These are phyloP conservation scores for Candida xiaguanensis DNA, from an alignment of 805 yeast genomes.

Conservation along the genomic window DNA sequence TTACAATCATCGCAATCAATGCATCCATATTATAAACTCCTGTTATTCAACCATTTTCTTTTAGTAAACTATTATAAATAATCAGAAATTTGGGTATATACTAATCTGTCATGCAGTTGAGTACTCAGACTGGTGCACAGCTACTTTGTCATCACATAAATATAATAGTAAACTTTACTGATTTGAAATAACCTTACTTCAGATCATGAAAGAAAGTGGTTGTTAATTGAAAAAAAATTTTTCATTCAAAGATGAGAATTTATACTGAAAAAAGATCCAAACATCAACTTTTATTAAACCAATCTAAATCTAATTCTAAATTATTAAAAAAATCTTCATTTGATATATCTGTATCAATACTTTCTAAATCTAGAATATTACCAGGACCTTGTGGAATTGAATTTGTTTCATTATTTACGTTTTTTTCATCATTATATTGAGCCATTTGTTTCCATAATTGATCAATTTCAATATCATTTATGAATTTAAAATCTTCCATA, in stretches of 20 bases:
- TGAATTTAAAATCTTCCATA: slow-evolving; percentile 7
- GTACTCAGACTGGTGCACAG: slow-evolving; percentile 55
- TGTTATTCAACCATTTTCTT: not conserved
- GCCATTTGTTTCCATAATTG: slow-evolving; percentile 33
- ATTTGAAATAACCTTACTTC: not conserved
- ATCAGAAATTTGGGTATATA: slow-evolving; percentile 48
- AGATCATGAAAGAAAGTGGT: not conserved
- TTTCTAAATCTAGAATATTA: not conserved
- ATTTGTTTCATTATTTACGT: not conserved
- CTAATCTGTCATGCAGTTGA: slow-evolving; percentile 36
- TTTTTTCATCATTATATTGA: not conserved
- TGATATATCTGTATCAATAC: not conserved
- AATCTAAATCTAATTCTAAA: not conserved
- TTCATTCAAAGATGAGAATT: not conserved
- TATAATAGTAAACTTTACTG: not conserved
- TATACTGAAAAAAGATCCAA: slow-evolving; percentile 1
- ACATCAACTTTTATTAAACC: not conserved
- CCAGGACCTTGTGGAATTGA: not conserved
- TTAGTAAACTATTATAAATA: not conserved
- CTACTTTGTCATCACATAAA: slow-evolving; percentile 40
- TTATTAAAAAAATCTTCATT: not conserved
- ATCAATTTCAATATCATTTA: slow-evolving; percentile 30
- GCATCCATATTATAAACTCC: too few species aligned
- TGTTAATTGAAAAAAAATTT: not conserved
- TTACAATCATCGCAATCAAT: too few species aligned